phyloP scores from a whole-genome alignment of 1,284 basidiomycete genomes.

The Athelia psychrophila region DNA sequence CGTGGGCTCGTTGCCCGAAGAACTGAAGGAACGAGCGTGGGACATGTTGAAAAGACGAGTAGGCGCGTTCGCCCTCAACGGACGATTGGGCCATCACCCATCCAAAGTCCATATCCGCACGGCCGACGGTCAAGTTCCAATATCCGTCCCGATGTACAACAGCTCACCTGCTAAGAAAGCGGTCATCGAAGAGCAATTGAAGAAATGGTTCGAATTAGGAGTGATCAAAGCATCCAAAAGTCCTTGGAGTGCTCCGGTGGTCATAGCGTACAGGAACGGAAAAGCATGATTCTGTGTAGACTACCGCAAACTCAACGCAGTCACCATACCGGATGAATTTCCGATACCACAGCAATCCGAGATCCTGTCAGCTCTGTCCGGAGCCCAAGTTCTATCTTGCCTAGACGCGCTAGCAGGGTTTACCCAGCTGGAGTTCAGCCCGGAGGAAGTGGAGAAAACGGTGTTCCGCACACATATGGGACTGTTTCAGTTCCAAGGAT shows the following conservation, averaged over 20 bases:
- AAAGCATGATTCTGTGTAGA: slow-evolving; percentile 30
- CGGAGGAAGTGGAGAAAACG: slow-evolving; percentile 28
- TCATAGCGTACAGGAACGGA: slow-evolving; percentile 29
- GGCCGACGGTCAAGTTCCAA: slow-evolving; percentile 12
- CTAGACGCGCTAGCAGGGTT: slow-evolving; percentile 38
- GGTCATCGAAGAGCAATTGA: slow-evolving; percentile 29
- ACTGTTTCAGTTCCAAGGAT: slow-evolving; percentile 37
- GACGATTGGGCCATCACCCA: slow-evolving; percentile 19
- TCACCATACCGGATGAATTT: slow-evolving; percentile 36
- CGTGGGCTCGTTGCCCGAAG: slow-evolving; percentile 11
- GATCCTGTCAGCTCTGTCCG: slow-evolving; percentile 31
- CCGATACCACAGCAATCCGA: slow-evolving; percentile 37
- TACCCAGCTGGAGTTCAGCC: slow-evolving; percentile 30
- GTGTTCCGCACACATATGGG: slow-evolving; percentile 37
- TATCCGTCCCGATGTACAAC: slow-evolving; percentile 22
- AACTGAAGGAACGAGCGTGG: slow-evolving; percentile 1
- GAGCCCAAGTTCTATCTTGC: slow-evolving; percentile 28
- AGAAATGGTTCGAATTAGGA: slow-evolving; percentile 23
- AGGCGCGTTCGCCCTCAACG: slow-evolving; percentile 23
- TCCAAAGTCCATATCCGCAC: slow-evolving; percentile 13
- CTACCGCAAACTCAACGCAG: slow-evolving; percentile 29
- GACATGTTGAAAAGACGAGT: slow-evolving; percentile 10
- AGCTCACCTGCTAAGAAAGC: slow-evolving; percentile 27
- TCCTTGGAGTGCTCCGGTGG: slow-evolving; percentile 30
- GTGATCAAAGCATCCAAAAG: slow-evolving; percentile 31